These are phyloP conservation scores for Entophlyctis helioformis DNA, from an alignment of 192 early-diverging fungal genomes.

Conservation along the genomic window DNA sequence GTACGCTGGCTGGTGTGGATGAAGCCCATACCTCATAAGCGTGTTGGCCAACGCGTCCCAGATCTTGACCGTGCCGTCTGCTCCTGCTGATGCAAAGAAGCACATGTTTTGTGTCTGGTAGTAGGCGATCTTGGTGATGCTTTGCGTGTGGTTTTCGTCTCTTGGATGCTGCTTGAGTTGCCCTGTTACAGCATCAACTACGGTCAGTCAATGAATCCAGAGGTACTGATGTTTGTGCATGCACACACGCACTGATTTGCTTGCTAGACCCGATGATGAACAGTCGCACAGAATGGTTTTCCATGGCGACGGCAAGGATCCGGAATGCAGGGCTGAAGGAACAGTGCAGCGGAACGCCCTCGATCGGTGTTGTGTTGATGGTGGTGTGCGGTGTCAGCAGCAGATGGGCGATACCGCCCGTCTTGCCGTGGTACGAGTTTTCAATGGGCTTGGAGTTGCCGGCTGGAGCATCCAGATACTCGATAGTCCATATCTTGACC, in stretches of 20 bases:
- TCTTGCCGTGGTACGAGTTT: too few relatives aligned
- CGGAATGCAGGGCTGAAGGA: neutral
- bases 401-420: too few relatives aligned
- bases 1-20: neutral
- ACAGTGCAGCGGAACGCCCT: neutral
- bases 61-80: slow-evolving; percentile 36
- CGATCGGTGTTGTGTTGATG: too few relatives aligned
- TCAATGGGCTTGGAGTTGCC: neutral
- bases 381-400: too few relatives aligned
- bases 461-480: neutral
- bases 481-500: slow-evolving; percentile 24
- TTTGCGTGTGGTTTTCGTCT: slow-evolving; percentile 31
- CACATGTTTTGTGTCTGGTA: slow-evolving; percentile 4
- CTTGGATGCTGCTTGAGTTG: slow-evolving; percentile 11
- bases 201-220: too few relatives aligned
- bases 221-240: too few relatives aligned
- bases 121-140: slow-evolving; percentile 13
- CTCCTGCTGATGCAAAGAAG: slow-evolving; percentile 23
- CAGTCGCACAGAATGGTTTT: too few relatives aligned
- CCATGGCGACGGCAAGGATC: neutral
- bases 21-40: slow-evolving; percentile 14
- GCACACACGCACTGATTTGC: too few relatives aligned
- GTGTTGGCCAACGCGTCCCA: slow-evolving; percentile 27
- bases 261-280: too few relatives aligned
- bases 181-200: too few relatives aligned